Base-by-base conservation (phyloP, 1,139 yeast genomes). In the Pichia kudriavzevii region DNA sequence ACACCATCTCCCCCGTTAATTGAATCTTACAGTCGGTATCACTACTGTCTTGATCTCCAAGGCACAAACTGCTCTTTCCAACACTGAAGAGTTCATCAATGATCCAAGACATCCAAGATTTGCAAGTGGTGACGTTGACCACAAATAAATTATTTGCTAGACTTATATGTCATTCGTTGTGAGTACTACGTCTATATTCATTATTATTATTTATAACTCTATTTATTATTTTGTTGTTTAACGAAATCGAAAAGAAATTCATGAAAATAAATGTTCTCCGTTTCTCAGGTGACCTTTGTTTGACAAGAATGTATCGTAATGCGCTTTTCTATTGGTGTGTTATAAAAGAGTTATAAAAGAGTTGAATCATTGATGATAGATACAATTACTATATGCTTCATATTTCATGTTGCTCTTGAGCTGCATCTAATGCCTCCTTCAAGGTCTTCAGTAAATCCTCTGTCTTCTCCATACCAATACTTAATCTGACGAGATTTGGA, bases 41-140 rank as follows among this genome's bases (percentile, higher is more conserved):
- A 69, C 80, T 46, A 70, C 66, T 66, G 74, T 61, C 63, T 63
- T 69, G 45, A 63, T 77, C 50, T 65, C 70, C 54, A 71, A 72
- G 63, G 72, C 69, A 38, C 78, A 80, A 41, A 58, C 60, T 40
- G 72, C 75, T 43, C 64, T 75, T 50, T 61, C 71, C 55, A 61
- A 68, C 61, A 62, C 79, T 44, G 66, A 65, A 39, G 83, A 77
- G 61, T 78, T 72, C 67, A 68, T 72, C 63, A 77, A 79, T 61
- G 85, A 79, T 61, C 87, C 87, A 63, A 76, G 84, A 65, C 76
- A 79, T 67, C 87, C 85, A 58, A 70, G 81, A 61, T 75, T 75
- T 55, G 53, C 53, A 46, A 64, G 66, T 51, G 79, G 78, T 57
- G 77, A 68, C 48, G 67, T 44, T 62, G 67, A 51, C 47, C 48